Evolutionary conservation across 257 asterid genomes (phyloP).

Genomic region (Nicotiana benthamiana): DNA sequence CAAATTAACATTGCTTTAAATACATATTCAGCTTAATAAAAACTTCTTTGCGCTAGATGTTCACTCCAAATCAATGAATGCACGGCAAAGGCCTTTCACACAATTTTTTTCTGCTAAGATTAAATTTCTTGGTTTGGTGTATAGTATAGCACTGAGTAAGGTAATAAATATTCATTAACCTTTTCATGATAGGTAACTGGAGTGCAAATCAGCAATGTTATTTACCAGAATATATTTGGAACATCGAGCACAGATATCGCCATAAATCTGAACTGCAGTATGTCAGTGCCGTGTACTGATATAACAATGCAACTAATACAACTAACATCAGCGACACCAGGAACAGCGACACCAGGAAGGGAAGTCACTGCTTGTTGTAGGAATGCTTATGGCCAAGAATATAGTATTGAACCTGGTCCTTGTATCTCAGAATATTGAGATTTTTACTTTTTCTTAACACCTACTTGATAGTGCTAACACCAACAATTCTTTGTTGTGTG

Average conservation of each 20-base stretch:
- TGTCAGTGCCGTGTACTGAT: slow-evolving; percentile 34
- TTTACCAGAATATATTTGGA: slow-evolving; percentile 27
- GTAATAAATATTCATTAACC: not conserved
- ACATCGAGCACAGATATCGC: slow-evolving; percentile 42
- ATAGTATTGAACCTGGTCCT: slow-evolving; percentile 31
- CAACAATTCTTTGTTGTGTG: not conserved
- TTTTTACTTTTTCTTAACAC: not conserved
- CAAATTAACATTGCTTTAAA: not conserved
- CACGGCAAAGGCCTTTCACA: not conserved
- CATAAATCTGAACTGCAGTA: slow-evolving; percentile 54
- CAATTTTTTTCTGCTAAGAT: not conserved
- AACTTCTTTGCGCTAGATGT: not conserved
- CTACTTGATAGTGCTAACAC: not conserved
- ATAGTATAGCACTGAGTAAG: too few relatives aligned
- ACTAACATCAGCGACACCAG: slow-evolving; percentile 14
- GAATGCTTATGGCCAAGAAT: slow-evolving; percentile 43
- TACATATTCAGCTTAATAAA: not conserved
- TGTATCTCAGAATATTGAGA: slow-evolving; percentile 23
- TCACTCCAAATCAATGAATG: not conserved
- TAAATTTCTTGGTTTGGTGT: too few relatives aligned
- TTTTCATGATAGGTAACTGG: slow-evolving; percentile 36
- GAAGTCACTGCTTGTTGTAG: slow-evolving; percentile 36
- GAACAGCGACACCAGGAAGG: slow-evolving; percentile 21
- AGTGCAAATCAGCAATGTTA: slow-evolving; percentile 46
- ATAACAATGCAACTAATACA: slow-evolving; percentile 34